Evolutionary conservation across 1,139 yeast species (phyloP), one percentile per base, ranked within the genome.

Genomic region (Candida neerlandica): DNA sequence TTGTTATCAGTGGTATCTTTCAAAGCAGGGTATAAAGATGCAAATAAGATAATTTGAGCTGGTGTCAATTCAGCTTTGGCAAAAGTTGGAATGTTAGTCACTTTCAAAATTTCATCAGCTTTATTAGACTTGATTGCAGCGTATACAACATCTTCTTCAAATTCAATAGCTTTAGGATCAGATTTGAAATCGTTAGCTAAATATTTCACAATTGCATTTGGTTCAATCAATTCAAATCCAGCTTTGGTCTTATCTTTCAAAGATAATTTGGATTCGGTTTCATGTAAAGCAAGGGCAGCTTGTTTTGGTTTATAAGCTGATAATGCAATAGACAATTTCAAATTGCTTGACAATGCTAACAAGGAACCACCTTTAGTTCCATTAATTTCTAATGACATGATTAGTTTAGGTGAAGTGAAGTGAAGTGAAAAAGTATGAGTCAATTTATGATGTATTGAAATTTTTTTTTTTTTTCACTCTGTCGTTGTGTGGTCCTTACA

Each of bases 191-290:
- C 82, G 19, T 75, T 69, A 44, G 82, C 71, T 52, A 86, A 72
- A 61, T 81, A 89, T 65, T 86, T 83, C 51, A 89, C 91, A 52
- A 91, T 86, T 21, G 97, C 89, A 65, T 91, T 89, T 32, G 95
- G 80, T 66, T 90, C 96, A 53, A 80, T 71, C 57, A 91, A 76
- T 57, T 77, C 80, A 50, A 85, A 80, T 14, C 65, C 72, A 33
- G 66, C 54, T 58, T 59, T 23, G 27, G 27, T 65, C 55, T 66
- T 63, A 57, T 71, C 69, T 42, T 63, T 60, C 48, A 81, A 68
- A 21, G 62, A 55, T 38, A 75, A 63, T 30, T 44, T 45, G 10
- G 46, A 41, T 15, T 38, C 43, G 45, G 71, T 74, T 40, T 69
- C 75, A 35, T 66, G 46, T 64, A 62, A 40, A 51, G 58, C 51